Evolutionary conservation across 2,329 filamentous ascomycete species (phyloP).

Genomic region (Microcyclosporella mali): DNA sequence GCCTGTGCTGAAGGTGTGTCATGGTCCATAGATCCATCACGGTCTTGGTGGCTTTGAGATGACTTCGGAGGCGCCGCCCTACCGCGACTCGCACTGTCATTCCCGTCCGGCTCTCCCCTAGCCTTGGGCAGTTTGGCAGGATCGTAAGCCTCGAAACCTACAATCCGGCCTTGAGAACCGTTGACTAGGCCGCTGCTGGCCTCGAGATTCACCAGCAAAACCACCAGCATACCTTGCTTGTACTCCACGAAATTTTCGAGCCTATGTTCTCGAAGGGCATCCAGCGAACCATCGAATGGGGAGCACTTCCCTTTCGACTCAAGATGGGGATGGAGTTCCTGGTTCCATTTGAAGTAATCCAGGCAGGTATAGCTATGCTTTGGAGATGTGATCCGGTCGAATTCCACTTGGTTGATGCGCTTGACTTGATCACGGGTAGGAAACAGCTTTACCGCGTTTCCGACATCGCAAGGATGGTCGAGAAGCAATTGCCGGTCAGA

Average conservation of each 20-base stretch:
- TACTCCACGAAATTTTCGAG: slow-evolving; percentile 33
- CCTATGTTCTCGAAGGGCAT: slow-evolving; percentile 34
- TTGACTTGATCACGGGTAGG: slow-evolving; percentile 37
- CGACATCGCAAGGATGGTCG: slow-evolving; percentile 37
- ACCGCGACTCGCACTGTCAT: not conserved
- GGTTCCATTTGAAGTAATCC: slow-evolving; percentile 36
- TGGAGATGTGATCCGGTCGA: slow-evolving; percentile 19
- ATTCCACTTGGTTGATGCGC: slow-evolving; percentile 19
- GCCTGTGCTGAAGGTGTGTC: slow-evolving; percentile 2
- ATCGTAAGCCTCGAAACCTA: slow-evolving; percentile 29
- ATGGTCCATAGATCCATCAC: slow-evolving; percentile 12
- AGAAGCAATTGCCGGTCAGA: slow-evolving; percentile 41
- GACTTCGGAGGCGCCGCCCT: slow-evolving; percentile 4
- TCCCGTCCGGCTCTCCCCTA: not conserved
- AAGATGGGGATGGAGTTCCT: slow-evolving; percentile 11
- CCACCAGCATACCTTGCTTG: slow-evolving; percentile 34
- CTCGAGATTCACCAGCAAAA: slow-evolving; percentile 48
- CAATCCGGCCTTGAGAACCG: slow-evolving; percentile 43
- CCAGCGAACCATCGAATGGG: slow-evolving; percentile 23
- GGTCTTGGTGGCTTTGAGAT: slow-evolving; percentile 3
- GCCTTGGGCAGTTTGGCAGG: slow-evolving; percentile 16
- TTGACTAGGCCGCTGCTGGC: slow-evolving; percentile 40
- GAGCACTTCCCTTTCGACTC: slow-evolving; percentile 10
- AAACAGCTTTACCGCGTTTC: slow-evolving; percentile 43
- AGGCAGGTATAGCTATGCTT: slow-evolving; percentile 28